phyloP scores from a whole-genome alignment of 345 rosid genomes.

The Schrenkiella parvula region DNA sequence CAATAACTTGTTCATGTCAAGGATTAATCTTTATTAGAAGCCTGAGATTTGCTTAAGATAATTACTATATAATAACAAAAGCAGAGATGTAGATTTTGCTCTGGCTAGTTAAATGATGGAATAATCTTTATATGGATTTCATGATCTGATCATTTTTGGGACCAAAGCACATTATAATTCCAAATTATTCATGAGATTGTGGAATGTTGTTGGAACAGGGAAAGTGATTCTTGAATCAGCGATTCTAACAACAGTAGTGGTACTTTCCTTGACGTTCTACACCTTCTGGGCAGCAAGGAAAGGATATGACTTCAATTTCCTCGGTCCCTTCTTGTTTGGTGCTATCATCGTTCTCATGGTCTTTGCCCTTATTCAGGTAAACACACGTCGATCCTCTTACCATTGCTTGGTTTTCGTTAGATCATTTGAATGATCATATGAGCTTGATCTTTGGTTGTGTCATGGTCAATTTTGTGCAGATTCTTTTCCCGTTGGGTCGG shows the following conservation, averaged over 20 bases:
- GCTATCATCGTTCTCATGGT: conserved; percentile 57
- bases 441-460: neutral
- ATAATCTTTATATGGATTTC: neutral
- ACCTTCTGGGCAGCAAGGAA: conserved; percentile 86
- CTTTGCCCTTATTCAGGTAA: conserved; percentile 70
- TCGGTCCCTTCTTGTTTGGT: conserved; percentile 82
- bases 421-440: neutral
- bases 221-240: conserved; percentile 71
- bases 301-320: conserved; percentile 78
- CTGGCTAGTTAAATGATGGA: neutral
- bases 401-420: neutral
- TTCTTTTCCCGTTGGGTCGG: conserved; percentile 68
- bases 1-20: neutral
- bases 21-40: neutral
- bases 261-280: conserved; percentile 62
- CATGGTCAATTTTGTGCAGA: conserved; percentile 39
- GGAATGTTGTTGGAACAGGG: conserved; percentile 42
- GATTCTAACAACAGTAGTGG: conserved; percentile 63
- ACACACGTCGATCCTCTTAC: neutral
- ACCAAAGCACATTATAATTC: neutral
- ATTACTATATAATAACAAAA: neutral
- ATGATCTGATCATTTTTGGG: neutral
- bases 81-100: neutral
- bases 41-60: neutral
- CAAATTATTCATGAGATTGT: neutral